phyloP scores from a whole-genome alignment of 139 green algal species.

The Volvox reticuliferus region DNA sequence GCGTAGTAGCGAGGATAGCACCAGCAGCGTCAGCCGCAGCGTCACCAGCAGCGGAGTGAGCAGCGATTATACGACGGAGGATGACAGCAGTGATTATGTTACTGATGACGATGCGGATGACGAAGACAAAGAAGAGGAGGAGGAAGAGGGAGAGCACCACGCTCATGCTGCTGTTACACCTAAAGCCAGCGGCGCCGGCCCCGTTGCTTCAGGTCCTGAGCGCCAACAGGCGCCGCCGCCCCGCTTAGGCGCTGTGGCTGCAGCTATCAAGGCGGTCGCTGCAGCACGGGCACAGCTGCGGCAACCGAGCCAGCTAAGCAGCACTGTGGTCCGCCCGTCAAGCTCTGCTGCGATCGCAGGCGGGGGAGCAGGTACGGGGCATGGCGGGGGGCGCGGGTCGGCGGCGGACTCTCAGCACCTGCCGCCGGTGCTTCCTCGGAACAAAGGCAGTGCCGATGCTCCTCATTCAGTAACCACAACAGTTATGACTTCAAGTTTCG shows the following conservation, averaged over 20 bases:
- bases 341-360: too few species aligned
- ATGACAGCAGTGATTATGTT: neutral
- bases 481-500: neutral
- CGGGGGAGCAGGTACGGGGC: too few species aligned
- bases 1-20: neutral
- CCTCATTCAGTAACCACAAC: neutral
- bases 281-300: neutral
- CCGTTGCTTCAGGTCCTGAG: neutral
- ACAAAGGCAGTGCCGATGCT: neutral
- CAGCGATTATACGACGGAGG: neutral
- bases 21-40: conserved; percentile 15
- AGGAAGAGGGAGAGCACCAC: neutral
- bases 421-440: neutral
- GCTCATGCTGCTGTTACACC: too few species aligned
- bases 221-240: neutral
- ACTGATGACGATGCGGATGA: neutral
- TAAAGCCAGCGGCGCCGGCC: too few species aligned
- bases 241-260: neutral
- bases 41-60: neutral
- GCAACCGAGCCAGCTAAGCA: neutral
- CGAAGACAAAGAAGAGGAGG: neutral
- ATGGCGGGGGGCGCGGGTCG: neutral
- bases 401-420: neutral
- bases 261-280: neutral
- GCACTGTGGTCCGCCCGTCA: too few species aligned